Evolutionary conservation across 371 early-diverging fungal species (phyloP), one percentile per base, ranked within the genome.

Genomic region (Lichtheimia hyalospora): DNA sequence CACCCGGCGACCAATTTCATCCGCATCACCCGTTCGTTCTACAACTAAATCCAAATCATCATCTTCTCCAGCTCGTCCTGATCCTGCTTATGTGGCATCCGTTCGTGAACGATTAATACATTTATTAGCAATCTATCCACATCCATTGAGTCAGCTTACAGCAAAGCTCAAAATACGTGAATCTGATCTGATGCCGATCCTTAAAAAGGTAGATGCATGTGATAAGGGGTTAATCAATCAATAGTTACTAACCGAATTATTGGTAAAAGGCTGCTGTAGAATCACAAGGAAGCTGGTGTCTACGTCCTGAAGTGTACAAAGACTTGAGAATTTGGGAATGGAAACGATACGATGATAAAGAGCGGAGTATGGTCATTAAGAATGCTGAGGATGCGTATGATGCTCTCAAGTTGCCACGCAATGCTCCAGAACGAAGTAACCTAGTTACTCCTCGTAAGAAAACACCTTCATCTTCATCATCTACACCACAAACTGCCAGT

Each of bases 381-480:
- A 82, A 82, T 50, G 83, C 84, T 1, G 64, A 70, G 2, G 64
- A 62, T 12, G 85, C 85, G 3, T 84, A 85, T 44, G 77, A 82
- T 50, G 51, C 43, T 20, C 64, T 87, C 20, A 76, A 75, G 3
- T 58, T 85, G n/a, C 44, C 77, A 3, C 55, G 64, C 2, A 79
- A 79, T 60, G 84, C 84, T 13, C 71, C 82, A 0, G 84, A 82
- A 18, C 79, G 85, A 46, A 54, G 60, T 44, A 74, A 71, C 49
- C 63, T 76, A 7, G 16, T 16, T 16, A 57, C 18, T 3, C 69
- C 67, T 18, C 72, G 66, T 49, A 70, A 70, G 64, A 25, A 46
- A 54, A 18, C 60, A 65, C 34, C 65, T 23, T 5, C 48, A 49
- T 12, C 57, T 51, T 34, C 44, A 59, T 34, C 61, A 46, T 13